phyloP scores from a whole-genome alignment of 495 filamentous ascomycete genomes.

The Barbatosphaeria neglecta region DNA sequence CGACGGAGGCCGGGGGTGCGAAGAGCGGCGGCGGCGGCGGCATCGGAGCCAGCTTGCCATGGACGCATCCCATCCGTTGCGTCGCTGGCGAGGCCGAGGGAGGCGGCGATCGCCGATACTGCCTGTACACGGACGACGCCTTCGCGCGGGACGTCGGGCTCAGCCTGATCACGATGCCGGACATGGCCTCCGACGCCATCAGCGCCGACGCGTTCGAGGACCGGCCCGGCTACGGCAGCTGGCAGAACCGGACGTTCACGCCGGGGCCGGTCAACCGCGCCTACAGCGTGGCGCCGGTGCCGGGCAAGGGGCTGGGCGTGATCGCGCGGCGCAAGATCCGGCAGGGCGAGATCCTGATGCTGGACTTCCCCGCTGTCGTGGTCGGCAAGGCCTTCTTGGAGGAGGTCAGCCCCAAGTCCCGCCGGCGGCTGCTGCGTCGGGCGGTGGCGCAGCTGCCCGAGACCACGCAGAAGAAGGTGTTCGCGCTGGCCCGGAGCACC shows the following conservation, averaged over 20 bases:
- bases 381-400: constrained; percentile 20
- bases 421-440: constrained; percentile 19
- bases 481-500: constrained; percentile 9
- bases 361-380: constrained; percentile 23
- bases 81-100: neutral
- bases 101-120: constrained; percentile 6
- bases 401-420: constrained; percentile 13
- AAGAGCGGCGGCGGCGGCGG: neutral
- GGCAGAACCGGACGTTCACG: neutral
- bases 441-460: constrained; percentile 23
- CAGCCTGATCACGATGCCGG: constrained; percentile 16
- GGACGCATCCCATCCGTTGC: neutral
- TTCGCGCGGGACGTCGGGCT: constrained; percentile 21
- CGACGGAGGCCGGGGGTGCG: neutral
- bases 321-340: constrained; percentile 21
- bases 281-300: constrained; percentile 15
- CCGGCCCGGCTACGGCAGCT: constrained; percentile 7
- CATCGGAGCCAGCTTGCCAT: neutral
- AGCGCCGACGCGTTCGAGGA: constrained; percentile 17
- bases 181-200: constrained; percentile 13
- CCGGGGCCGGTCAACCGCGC: constrained; percentile 3
- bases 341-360: constrained; percentile 25
- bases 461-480: constrained; percentile 10
- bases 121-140: constrained; percentile 18
- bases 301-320: constrained; percentile 24